Base-by-base conservation (phyloP, 1,139 yeast species). In the Kluyveromyces marxianus region DNA sequence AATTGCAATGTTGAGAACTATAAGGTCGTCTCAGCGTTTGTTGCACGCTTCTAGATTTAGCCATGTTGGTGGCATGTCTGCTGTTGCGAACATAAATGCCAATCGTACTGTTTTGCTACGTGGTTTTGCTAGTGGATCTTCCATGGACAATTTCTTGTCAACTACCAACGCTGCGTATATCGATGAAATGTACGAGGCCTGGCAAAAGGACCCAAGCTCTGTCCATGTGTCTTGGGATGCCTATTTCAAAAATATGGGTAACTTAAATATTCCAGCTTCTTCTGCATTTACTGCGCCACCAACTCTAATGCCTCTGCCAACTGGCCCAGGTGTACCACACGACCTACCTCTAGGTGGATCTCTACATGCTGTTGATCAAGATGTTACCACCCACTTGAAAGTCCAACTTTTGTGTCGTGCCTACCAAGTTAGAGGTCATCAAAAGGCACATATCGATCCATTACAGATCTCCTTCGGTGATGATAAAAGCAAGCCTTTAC, bases 201-300 rank as follows among this genome's bases (percentile, higher is more conserved):
- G 97, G 97, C 77, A 80, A 62, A 67, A 81, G 55, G 97, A 94
- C 65, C 98, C 98, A 30, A 55, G 75, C 44, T 80, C 92, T 46
- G 99, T 92, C 41, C 99, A 92, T 67, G 82, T 83, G 39, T 90
- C 97, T 28, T 92, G 99, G 99, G 85, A 88, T 64, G 74, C 97
- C 29, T 92, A 94, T 71, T 92, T 92, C 75, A 85, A 83, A 69
- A 92, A 92, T 73, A 74, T 92, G 68, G 88, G 83, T 56, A 73
- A 79, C 50, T 81, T 81, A 50, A 70, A 71, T 43, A 78, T 81
- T 30, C 79, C 94, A 32, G 79, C 95, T 10, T 67, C 89, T 1
- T 69, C 75, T 52, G 97, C 98, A 3, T 92, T 82, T 69, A 69
- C 70, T 50, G 94, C 97, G 28, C 97, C 97, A 35, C 97, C 97